A percentile compares a stretch with the other conserved stretches of the same genome.
These are phyloP conservation scores for Penicillium canariense DNA, from an alignment of 495 filamentous ascomycete genomes.

Conservation along the genomic window DNA sequence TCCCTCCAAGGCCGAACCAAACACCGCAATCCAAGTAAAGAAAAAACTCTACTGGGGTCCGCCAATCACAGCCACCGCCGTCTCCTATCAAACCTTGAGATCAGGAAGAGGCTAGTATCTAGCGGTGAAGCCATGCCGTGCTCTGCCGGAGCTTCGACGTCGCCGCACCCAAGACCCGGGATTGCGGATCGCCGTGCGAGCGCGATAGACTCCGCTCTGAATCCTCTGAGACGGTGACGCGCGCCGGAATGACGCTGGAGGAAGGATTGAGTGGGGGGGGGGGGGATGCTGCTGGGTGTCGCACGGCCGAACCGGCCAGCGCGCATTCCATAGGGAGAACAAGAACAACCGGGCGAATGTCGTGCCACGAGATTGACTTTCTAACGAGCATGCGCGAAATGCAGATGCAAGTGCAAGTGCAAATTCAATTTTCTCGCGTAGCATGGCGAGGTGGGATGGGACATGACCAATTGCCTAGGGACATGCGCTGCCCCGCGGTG, in stretches of 20 bases:
- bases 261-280: neutral
- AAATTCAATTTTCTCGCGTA: neutral
- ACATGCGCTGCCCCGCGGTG: neutral
- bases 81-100: conserved; percentile 1
- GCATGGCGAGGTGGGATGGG: conserved; percentile 5
- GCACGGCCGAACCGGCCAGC: neutral
- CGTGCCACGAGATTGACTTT: conserved; percentile 3
- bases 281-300: neutral
- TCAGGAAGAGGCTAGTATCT: conserved; percentile 20
- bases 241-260: neutral
- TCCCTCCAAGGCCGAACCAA: conserved; percentile 11
- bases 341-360: neutral
- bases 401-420: neutral
- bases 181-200: neutral
- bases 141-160: conserved; percentile 5
- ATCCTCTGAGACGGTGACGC: neutral
- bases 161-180: neutral
- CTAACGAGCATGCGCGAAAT: neutral
- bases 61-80: conserved; percentile 10
- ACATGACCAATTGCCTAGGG: neutral
- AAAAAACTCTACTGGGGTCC: neutral
- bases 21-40: conserved; percentile 3
- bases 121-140: conserved; percentile 30
- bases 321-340: neutral
- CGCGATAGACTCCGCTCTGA: neutral